Evolutionary conservation across 768 basidiomycete genomes (phyloP).

Genomic region (Termitomyces sp.): DNA sequence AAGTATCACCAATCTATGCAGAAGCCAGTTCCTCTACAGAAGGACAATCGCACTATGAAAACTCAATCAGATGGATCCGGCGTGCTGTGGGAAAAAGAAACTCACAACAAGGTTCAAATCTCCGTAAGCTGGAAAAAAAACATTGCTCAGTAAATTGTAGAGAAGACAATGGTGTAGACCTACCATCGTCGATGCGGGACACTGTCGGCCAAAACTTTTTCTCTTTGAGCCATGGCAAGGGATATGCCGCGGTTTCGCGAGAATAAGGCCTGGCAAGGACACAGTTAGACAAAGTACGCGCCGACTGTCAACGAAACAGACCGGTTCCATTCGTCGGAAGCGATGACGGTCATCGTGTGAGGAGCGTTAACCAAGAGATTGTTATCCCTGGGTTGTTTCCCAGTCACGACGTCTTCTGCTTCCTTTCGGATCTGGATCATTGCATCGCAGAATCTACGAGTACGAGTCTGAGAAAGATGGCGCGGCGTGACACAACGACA

Average conservation of each 20-base stretch:
- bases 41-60: slow-evolving; percentile 72
- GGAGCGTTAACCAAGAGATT: slow-evolving; percentile 94
- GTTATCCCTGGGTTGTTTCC: slow-evolving; percentile 86
- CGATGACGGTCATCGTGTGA: slow-evolving; percentile 75
- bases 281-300: not conserved
- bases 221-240: slow-evolving; percentile 72
- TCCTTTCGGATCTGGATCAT: slow-evolving; percentile 96
- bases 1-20: slow-evolving; percentile 18
- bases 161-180: slow-evolving; percentile 3
- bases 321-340: slow-evolving; percentile 85
- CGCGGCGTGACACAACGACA: slow-evolving; percentile 6
- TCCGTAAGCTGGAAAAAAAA: slow-evolving; percentile 62
- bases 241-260: slow-evolving; percentile 87
- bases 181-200: slow-evolving; percentile 90
- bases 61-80: slow-evolving; percentile 2
- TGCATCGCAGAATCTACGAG: slow-evolving; percentile 84
- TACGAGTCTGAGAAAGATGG: slow-evolving; percentile 20
- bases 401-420: slow-evolving; percentile 79
- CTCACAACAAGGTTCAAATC: slow-evolving; percentile 86
- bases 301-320: slow-evolving; percentile 25
- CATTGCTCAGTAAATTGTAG: not conserved
- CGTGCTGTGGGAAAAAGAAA: slow-evolving; percentile 11
- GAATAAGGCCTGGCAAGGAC: slow-evolving; percentile 67
- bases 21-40: slow-evolving; percentile 74
- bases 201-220: slow-evolving; percentile 98